Evolutionary conservation across 2,329 filamentous ascomycete species (phyloP), one percentile per base, ranked within the genome.

Genomic region (Colletotrichum costaricense): DNA sequence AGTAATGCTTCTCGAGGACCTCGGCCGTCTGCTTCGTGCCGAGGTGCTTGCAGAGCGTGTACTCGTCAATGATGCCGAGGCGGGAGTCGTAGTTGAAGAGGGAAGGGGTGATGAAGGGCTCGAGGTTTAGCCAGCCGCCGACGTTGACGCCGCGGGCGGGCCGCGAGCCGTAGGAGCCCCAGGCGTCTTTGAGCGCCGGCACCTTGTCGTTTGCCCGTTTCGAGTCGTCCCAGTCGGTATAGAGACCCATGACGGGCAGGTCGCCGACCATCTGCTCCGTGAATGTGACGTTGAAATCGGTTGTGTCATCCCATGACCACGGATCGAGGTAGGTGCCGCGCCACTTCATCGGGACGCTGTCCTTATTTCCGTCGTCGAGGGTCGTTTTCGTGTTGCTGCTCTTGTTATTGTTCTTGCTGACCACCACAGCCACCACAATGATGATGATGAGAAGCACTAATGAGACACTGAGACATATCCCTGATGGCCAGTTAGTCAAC

Each of bases 41-140:
- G 1, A 98, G 88, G 76, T 93, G 88, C 57, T 87, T 82, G 73
- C 90, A 91, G 28, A 98, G 87, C 0, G 94, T 97, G 83, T 90
- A 98, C 82, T 99, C 97, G 79, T 99, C 97, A 22, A 98, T 88
- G 55, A 98, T 90, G 5, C 90, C 85, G 85, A 92, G 76, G 19
- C 81, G 80, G 5, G 86, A 85, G 80, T 93, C 94, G 74, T 88
- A 89, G 74, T 91, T 84, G 84, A 99, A 99, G 30, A 98, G 88
- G 0, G 95, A 98, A 0, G 97, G 97, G 4, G 94, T 96, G 80
- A 99, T 98, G 81, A 97, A 98, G 0, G 97, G 97, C 79, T 99
- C 97, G 14, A 99, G 85, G 3, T 93, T 94, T 2, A 99, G 89
- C 97, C 97, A 99, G 14, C 97, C 97, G 63, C 97, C 97, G 1